These are phyloP conservation scores for Millerozyma miso DNA, from an alignment of 805 yeast species.

Conservation along the genomic window DNA sequence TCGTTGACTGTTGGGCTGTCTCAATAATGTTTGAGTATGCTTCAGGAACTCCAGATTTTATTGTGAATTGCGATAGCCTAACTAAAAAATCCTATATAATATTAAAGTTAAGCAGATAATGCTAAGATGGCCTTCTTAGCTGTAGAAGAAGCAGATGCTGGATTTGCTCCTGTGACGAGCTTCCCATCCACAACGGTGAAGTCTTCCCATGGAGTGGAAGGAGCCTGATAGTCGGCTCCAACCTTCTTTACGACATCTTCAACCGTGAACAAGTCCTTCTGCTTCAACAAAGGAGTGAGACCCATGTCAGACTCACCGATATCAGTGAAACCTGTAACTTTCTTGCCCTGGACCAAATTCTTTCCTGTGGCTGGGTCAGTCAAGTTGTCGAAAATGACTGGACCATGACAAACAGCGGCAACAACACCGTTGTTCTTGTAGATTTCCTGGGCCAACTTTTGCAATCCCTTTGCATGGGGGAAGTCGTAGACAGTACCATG, in stretches of 20 bases:
- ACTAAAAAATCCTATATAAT: too few relatives aligned
- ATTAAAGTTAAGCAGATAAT: too few relatives aligned
- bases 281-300: conserved; percentile 11
- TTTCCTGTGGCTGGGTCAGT: conserved; percentile 36
- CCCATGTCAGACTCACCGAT: conserved; percentile 39
- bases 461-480: conserved; percentile 44
- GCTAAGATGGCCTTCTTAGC: conserved; percentile 35
- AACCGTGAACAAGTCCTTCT: conserved; percentile 26
- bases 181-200: conserved; percentile 49
- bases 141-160: conserved; percentile 45
- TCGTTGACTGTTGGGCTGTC: too few relatives aligned
- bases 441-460: conserved; percentile 38
- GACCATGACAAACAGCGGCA: conserved; percentile 62
- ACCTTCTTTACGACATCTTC: conserved; percentile 27
- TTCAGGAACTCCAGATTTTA: too few relatives aligned
- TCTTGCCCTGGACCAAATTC: conserved; percentile 42
- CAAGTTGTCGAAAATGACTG: conserved; percentile 44
- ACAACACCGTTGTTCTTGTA: conserved; percentile 48
- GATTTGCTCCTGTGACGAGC: conserved; percentile 58
- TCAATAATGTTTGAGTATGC: too few relatives aligned
- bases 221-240: conserved; percentile 39
- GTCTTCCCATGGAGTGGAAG: conserved; percentile 44
- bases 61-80: too few relatives aligned
- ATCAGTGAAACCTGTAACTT: conserved; percentile 53
- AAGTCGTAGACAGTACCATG: conserved; percentile 55